Conservation (phyloP, 106 monocot genomes). For the Dendrobium officinale region DNA sequence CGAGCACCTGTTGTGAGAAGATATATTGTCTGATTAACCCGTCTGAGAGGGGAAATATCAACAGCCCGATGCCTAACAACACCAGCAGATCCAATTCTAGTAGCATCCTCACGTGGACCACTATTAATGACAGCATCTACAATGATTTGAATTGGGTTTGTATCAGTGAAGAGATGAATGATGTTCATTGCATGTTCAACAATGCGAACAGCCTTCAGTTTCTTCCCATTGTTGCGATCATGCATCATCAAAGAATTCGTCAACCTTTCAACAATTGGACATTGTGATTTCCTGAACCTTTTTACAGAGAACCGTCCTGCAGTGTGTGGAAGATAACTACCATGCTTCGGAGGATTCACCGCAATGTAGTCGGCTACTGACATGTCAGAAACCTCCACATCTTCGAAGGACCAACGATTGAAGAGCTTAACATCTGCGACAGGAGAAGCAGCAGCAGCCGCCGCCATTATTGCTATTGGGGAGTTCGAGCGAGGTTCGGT, state of each 20-base stretch:
- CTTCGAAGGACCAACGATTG: slow-evolving; percentile 36
- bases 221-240: slow-evolving; percentile 63
- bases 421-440: slow-evolving; percentile 28
- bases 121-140: slow-evolving; percentile 53
- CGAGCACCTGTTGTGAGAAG: slow-evolving; percentile 49
- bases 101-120: slow-evolving; percentile 62
- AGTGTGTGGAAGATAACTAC: slow-evolving; percentile 52
- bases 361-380: slow-evolving; percentile 50
- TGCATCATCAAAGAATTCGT: slow-evolving; percentile 76
- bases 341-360: slow-evolving; percentile 30
- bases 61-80: no score
- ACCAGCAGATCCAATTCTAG: slow-evolving; percentile 3
- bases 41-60: no score
- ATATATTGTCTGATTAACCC: slow-evolving; percentile 29
- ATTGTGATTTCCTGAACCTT: slow-evolving; percentile 52
- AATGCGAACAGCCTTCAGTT: slow-evolving; percentile 51
- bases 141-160: slow-evolving; percentile 49
- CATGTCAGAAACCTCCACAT: slow-evolving; percentile 30
- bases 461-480: background rate
- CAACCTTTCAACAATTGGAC: slow-evolving; percentile 54
- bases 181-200: slow-evolving; percentile 61
- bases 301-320: slow-evolving; percentile 55
- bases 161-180: slow-evolving; percentile 49
- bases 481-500: no score
- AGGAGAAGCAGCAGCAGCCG: background rate